Evolutionary conservation across 331 rosid species (phyloP), one percentile per base, ranked within the genome.

Genomic region (Quercus lobata): DNA sequence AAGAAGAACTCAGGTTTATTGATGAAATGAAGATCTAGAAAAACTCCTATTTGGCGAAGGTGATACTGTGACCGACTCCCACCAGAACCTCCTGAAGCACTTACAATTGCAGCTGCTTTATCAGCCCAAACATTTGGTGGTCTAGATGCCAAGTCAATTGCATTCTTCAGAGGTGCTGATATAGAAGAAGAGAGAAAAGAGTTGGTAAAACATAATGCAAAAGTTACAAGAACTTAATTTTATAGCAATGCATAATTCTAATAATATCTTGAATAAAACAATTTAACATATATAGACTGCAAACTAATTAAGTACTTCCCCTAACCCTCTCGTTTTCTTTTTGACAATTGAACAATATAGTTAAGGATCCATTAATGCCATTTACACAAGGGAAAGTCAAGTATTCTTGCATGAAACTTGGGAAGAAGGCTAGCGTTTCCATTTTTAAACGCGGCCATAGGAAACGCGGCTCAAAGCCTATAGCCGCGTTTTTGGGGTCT

Each of bases 141-240:
- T 70, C 97, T 76, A 18, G 97, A 93, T 22, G 92, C 97, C 97
- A 93, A 93, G 46, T 93, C 97, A 46, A 93, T 30, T 53, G 97
- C 97, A 78, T 93, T 91, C 89, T 93, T 91, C 75, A 93, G 69
- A 16, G 97, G 94, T 70, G 84, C 97, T 93, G 19, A 9, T 57
- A 34, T 18, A 2, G 60, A 4, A 2, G 52, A 2, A 6, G 25
- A 56, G 52, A 30, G 52, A 27, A 17, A 61, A 75, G 14, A 58
- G 72, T 25, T 14, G 9, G 58, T 0, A 41, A 22, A 71, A 78
- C 41, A 46, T 17, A 35, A 63, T 1, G 22, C 15, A 65, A 0
- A 7, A 8, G 11, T 41, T 41, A 41, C 15, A 65, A 17, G 29
- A 29, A 60, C 29, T 14, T 1, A 27, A 60, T 11, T 25, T 24